Base-by-base conservation (phyloP, 1,139 yeast genomes). In the Nakaseomyces kungkrabaensis region DNA sequence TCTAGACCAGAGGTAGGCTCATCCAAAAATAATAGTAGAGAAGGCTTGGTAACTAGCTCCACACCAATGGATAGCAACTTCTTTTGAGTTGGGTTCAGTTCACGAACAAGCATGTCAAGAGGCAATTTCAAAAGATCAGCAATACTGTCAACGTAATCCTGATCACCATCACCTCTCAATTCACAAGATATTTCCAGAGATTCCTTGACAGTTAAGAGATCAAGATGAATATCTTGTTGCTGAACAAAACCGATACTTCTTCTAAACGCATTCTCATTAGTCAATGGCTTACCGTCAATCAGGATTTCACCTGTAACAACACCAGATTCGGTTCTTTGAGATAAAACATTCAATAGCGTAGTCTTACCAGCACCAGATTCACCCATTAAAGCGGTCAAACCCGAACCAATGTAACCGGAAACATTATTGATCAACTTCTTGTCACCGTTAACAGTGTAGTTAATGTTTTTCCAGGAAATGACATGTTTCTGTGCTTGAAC, bases 331-430 rank as follows among this genome's bases (percentile, higher is more conserved):
- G 73, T 67, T 61, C 82, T 68, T 57, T 73, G 76, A 49, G 81
- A 74, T 49, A 78, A 65, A 48, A 73, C 73, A 55, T 77, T 76
- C 56, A 78, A 69, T 51, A 78, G 66, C 2, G 82, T 78, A 1
- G 82, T 78, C 58, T 78, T 78, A 62, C 83, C 83, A 42, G 82
- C 82, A 61, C 82, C 82, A 37, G 82, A 77, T 57, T 75, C 81
- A 54, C 82, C 82, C 81, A 78, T 77, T 48, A 78, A 61, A 4
- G 78, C 77, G 46, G 78, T 74, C 63, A 73, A 58, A 48, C 82
- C 82, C 3, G 81, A 78, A 48, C 70, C 66, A 55, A 77, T 74
- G 55, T 59, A 78, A 34, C 83, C 83, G 52, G 76, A 74, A 43
- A 76, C 72, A 52, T 70, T 63, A 53, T 75, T 73, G 53, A 78